Percentiles rank a stretch among this genome's conserved stretches.
Evolutionary conservation across 2,329 filamentous ascomycete genomes (phyloP).

Genomic region (Penicillium sp.): DNA sequence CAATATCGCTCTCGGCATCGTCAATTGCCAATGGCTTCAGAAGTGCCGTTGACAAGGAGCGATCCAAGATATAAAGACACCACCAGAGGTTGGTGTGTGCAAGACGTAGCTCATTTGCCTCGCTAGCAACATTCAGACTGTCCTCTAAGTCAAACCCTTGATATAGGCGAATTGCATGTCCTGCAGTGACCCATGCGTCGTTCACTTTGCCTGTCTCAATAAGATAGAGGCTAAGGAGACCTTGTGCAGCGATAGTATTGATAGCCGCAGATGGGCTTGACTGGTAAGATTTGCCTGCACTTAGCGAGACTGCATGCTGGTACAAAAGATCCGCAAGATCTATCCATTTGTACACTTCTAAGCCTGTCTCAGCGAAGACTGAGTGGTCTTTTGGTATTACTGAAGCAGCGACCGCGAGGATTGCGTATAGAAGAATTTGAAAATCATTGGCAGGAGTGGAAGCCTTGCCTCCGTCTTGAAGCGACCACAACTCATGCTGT

Average conservation of each 20-base stretch:
- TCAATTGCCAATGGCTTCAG: constrained; percentile 1
- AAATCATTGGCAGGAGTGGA: not conserved
- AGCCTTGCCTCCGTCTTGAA: not conserved
- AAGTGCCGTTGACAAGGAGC: not conserved
- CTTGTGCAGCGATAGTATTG: not conserved
- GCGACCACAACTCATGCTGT: not conserved
- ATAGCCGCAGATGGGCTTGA: not conserved
- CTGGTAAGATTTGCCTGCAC: not conserved
- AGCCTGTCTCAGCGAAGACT: not conserved
- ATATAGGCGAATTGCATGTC: constrained; percentile 24
- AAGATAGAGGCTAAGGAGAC: constrained; percentile 18
- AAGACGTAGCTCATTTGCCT: not conserved
- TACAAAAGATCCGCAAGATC: not conserved
- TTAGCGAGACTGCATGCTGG: not conserved
- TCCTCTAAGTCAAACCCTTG: constrained; percentile 17
- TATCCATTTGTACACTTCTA: not conserved
- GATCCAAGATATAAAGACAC: not conserved
- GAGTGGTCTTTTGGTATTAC: not conserved
- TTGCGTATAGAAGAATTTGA: not conserved
- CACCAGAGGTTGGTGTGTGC: not conserved
- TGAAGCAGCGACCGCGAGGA: not conserved
- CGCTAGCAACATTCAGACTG: not conserved
- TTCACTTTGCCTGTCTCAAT: constrained; percentile 16
- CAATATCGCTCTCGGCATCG: not conserved
- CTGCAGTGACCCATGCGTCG: constrained; percentile 22